These are phyloP conservation scores for Zymoseptoria pseudotritici DNA, from an alignment of 2,329 filamentous ascomycete genomes.

Conservation along the genomic window DNA sequence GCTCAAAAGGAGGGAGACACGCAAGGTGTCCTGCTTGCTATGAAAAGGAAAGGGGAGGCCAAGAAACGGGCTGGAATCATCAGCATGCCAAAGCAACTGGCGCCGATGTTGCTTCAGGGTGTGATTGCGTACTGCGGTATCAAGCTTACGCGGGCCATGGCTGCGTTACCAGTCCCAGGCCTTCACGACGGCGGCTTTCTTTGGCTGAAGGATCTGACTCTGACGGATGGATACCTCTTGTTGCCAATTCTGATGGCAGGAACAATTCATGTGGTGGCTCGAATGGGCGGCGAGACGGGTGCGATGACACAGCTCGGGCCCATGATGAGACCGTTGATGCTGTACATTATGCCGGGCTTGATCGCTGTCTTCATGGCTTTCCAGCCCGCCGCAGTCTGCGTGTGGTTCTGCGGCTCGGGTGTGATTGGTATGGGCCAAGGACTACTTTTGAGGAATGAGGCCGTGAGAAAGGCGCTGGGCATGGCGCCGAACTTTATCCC, in stretches of 20 bases:
- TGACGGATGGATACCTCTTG: constrained; percentile 68
- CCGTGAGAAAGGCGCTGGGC: constrained; percentile 32
- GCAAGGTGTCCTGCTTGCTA: constrained; percentile 39
- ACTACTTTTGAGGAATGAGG: constrained; percentile 30
- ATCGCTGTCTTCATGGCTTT: constrained; percentile 48
- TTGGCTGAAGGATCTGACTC: constrained; percentile 75
- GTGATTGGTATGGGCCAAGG: constrained; percentile 34
- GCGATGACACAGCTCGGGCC: constrained; percentile 23
- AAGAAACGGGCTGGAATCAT: constrained; percentile 48
- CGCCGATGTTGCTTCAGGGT: constrained; percentile 53
- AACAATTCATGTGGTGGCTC: constrained; percentile 24
- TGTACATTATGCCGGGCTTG: constrained; percentile 46
- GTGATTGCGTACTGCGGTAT: constrained; percentile 77
- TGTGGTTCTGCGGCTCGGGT: constrained; percentile 52
- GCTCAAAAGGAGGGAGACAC: constrained; percentile 41
- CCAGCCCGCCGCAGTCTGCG: constrained; percentile 51
- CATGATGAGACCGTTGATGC: constrained; percentile 34
- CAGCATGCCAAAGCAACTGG: constrained; percentile 42
- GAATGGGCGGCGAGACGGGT: constrained; percentile 46
- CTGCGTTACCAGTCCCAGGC: constrained; percentile 69
- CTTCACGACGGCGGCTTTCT: constrained; percentile 61
- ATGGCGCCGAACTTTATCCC: constrained; percentile 32
- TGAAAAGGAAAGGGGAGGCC: constrained; percentile 44
- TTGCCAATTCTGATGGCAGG: constrained; percentile 49
- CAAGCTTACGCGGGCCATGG: constrained; percentile 67